Evolutionary conservation across 129 eudicot species (phyloP), one percentile per base, ranked within the genome.

Genomic region (Pseudognaphalium luteoalbum): DNA sequence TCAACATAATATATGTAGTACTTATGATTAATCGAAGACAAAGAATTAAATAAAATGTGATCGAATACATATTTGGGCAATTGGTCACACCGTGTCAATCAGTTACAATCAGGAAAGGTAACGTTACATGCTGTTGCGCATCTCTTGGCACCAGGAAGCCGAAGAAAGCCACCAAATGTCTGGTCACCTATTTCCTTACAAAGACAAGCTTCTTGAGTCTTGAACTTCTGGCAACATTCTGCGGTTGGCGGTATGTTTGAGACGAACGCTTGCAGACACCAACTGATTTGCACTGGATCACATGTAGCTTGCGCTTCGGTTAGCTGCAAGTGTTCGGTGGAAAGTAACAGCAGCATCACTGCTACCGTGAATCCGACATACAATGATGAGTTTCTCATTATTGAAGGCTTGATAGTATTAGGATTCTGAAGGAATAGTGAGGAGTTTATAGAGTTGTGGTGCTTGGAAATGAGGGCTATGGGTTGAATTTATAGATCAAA

Each of bases 131-230:
- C 11, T 1, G 20, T 6, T 14, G 52, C 39, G 9, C 28, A 21
- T 0, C n/a, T n/a, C 22, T 15, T 54, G 35, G 80, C 66, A 47
- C 76, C 77, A 4, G 81, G 81, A n/a, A 66, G 64, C 33, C 25
- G 3, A 14, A 64, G 54, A 32, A 41, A 42, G 29, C 65, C 65
- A 9, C 74, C 73, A 30, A 72, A 64, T 41, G 67, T 22, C 2
- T 67, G 78, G 21, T 66, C 66, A 68, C 2, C 19, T 3, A 52
- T 12, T 68, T 64, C 63, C 12, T 19, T 56, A 32, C 83, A 80
- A 17, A 72, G 68, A 52, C 83, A 80, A 7, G 60, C n/a, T 33
- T 66, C 79, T 68, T 66, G 79, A 17, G n/a, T 47, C 68, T 80
- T 74, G 10, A 80, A 42, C 22, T 41, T 35, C 57, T 25, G 37